Base-by-base conservation (phyloP, 1,284 basidiomycete genomes). In the Grifola frondosa region DNA sequence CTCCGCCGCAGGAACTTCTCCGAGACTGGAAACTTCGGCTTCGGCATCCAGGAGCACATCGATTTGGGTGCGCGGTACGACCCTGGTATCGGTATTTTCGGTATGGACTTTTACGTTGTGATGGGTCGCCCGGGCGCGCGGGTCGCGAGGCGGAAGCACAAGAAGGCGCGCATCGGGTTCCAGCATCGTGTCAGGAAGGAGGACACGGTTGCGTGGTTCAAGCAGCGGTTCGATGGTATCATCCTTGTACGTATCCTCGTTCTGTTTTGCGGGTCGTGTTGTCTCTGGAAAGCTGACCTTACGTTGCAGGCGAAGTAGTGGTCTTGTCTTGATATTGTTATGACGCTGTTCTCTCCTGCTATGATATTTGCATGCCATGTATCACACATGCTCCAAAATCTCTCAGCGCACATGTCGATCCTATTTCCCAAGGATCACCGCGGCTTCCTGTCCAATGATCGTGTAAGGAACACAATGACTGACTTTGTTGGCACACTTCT, bases 51-150 rank as follows among this genome's bases (percentile, higher is more conserved):
- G 71, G 94, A 97, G 77, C 96, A 99, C 78, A 99, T 99, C 70
- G 96, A 99, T 75, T 77, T 99, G 54, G 96, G 96, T 67, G 95
- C 97, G 66, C 88, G 95, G 66, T 97, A 97, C 75, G 94, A 97
- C 71, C 94, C 94, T 50, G 80, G 81, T 67, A 97, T 97, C 64
- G 94, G 93, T 83, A 96, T 97, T 69, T 96, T 96, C 67, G 93
- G 93, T 60, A 95, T 95, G 92, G 93, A 97, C 75, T 96, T 97
- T 77, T 96, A 88, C 71, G 90, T 96, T 58, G 89, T 95, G 62
- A 97, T 99, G 95, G 92, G 91, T 60, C 86, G 97, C 62, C 94
- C 96, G 46, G 96, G 96, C 62, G 84, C 78, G 62, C 91, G 96
- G 58, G 91, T 99, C 42, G 84, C 95, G 58, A 83, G 84, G 76